phyloP scores from a whole-genome alignment of 371 early-diverging fungal genomes.

The Syncephalastrum contaminatum region DNA sequence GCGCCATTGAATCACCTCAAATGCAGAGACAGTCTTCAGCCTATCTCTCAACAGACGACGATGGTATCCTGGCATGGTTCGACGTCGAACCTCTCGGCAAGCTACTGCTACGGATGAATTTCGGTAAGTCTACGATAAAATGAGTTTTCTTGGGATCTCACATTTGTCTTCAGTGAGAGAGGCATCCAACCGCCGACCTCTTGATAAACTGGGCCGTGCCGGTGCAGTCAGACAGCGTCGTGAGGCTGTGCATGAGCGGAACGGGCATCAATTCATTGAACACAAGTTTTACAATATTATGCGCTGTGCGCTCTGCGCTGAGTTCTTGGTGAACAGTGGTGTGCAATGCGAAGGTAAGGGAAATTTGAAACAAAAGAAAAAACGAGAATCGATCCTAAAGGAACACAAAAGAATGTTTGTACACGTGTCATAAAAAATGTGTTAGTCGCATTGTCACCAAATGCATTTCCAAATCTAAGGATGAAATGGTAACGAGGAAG shows the following conservation, averaged over 20 bases:
- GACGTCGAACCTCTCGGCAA: slow-evolving; percentile 93
- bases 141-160: background rate
- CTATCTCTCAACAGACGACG: slow-evolving; percentile 18
- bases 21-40: slow-evolving; percentile 8
- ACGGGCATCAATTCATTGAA: slow-evolving; percentile 88
- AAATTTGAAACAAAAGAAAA: background rate
- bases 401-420: slow-evolving; percentile 16
- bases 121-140: slow-evolving; percentile 46
- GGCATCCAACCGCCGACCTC: slow-evolving; percentile 53
- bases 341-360: slow-evolving; percentile 84
- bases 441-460: slow-evolving; percentile 73
- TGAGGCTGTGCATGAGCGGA: slow-evolving; percentile 70
- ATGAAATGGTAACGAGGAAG: slow-evolving; percentile 44
- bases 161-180: slow-evolving; percentile 19
- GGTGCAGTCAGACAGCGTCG: slow-evolving; percentile 86
- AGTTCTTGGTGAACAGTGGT: slow-evolving; percentile 85
- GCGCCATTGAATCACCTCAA: slow-evolving; percentile 1
- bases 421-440: slow-evolving; percentile 94
- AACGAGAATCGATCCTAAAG: background rate
- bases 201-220: slow-evolving; percentile 77
- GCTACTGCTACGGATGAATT: slow-evolving; percentile 75
- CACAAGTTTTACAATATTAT: slow-evolving; percentile 88
- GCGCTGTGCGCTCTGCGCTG: slow-evolving; percentile 92
- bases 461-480: slow-evolving; percentile 67
- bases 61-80: slow-evolving; percentile 79